Evolutionary conservation across 371 early-diverging fungal species (phyloP), one percentile per base, ranked within the genome.

Genomic region (Rhizopus delemar): DNA sequence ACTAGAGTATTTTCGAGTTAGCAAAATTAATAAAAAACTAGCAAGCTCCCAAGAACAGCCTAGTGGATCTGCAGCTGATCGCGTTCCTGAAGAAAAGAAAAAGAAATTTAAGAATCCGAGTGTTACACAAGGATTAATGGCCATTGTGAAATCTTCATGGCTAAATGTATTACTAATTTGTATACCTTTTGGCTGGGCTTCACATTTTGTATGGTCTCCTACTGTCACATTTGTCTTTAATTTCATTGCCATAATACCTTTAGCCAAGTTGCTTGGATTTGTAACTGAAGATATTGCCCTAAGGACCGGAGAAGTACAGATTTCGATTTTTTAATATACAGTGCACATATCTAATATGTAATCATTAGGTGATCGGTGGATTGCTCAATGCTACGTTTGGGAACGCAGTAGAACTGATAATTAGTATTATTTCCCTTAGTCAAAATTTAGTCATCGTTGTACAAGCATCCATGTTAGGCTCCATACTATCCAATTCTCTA

Each of bases 361-460:
- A 13, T 15, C 39, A 9, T 43, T 59, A 80, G 78, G 84, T 90
- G 13, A 75, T 95, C 45, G 94, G 94, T 46, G 94, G 89, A 8
- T 77, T 95, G n/a, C 67, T 95, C 48, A 93, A 93, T 70, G 94
- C 91, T 0, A 89, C 92, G 16, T 86, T 93, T 82, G 84, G 94
- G 70, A 71, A 94, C 62, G 90, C 92, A 0, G 91, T 94, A n/a
- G 96, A 96, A 71, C 60, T 92, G 60, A 83, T 92, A 51, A 75
- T 93, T 41, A 86, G 87, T n/a, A 78, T 95, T 41, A 71, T 94
- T 59, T 92, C 95, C 0, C 74, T 96, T 39, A 76, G 77, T 3
- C 69, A 88, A 51, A 88, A 88, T 53, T 74, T 92, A 33, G 75
- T 93, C 2, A 66, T 73, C 0, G 91, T 95, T 22, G 94, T 93